phyloP scores from a whole-genome alignment of 2,329 filamentous ascomycete genomes.

The Sporothrix luriei region DNA sequence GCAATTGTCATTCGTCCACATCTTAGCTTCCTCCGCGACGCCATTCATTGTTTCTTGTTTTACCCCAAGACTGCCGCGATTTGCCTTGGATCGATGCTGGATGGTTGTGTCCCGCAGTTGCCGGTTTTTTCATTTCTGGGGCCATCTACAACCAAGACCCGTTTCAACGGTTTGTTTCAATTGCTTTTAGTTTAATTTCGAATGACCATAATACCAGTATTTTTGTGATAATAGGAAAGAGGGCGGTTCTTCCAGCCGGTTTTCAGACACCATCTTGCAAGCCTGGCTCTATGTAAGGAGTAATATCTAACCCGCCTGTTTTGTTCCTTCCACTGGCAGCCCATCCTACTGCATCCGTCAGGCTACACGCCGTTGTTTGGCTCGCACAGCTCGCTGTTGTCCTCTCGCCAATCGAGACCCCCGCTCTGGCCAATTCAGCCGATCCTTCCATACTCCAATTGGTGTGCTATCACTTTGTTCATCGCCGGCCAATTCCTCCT shows the following conservation, averaged over 20 bases:
- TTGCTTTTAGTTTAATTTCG: too few species aligned
- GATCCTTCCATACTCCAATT: slow-evolving; percentile 7
- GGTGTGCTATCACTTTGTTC: background rate
- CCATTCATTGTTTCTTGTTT: background rate
- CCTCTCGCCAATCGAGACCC: background rate
- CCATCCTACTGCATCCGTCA: background rate
- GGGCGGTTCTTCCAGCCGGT: background rate
- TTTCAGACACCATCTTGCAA: background rate
- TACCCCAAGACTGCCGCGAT: background rate
- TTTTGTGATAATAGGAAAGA: too few species aligned
- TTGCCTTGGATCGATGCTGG: slow-evolving; percentile 10
- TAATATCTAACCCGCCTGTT: too few species aligned
- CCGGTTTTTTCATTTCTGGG: slow-evolving; percentile 1
- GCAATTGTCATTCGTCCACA: background rate
- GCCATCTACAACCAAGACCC: background rate
- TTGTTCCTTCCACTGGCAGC: background rate
- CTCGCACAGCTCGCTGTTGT: slow-evolving; percentile 7
- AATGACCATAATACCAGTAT: too few species aligned
- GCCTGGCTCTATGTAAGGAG: background rate
- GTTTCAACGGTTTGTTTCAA: slow-evolving; percentile 12
- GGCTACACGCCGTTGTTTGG: background rate
- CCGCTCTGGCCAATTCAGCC: slow-evolving; percentile 9
- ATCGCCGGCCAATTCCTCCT: background rate
- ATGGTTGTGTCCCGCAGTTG: background rate
- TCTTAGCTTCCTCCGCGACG: background rate